phyloP scores from a whole-genome alignment of 2,329 filamentous ascomycete genomes.

The Paraphaeosphaeria minitans region DNA sequence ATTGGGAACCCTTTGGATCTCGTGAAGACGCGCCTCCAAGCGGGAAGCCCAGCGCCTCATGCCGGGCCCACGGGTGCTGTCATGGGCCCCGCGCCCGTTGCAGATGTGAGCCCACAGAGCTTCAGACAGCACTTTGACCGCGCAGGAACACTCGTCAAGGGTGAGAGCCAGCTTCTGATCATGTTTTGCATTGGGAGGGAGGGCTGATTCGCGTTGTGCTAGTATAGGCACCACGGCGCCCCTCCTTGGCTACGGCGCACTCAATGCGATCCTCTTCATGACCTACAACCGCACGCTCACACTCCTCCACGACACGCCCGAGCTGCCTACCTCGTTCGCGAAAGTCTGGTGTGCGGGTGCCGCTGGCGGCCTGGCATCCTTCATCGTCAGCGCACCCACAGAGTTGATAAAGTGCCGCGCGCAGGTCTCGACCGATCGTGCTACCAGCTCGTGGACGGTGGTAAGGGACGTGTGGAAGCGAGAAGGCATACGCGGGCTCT shows the following conservation, averaged over 20 bases:
- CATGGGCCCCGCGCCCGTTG: slow-evolving; percentile 8
- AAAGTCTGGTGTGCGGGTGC: slow-evolving; percentile 82
- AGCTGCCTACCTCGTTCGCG: slow-evolving; percentile 55
- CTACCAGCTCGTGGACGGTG: slow-evolving; percentile 63
- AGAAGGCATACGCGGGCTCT: slow-evolving; percentile 72
- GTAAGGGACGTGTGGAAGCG: slow-evolving; percentile 63
- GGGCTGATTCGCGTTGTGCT: slow-evolving; percentile 16
- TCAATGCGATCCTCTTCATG: slow-evolving; percentile 89
- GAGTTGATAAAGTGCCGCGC: slow-evolving; percentile 90
- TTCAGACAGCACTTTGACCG: slow-evolving; percentile 44
- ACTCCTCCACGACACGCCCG: slow-evolving; percentile 53
- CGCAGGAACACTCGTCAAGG: slow-evolving; percentile 44
- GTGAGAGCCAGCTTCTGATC: slow-evolving; percentile 22
- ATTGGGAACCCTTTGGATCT: slow-evolving; percentile 87
- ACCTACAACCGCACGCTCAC: slow-evolving; percentile 85
- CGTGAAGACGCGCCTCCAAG: slow-evolving; percentile 81
- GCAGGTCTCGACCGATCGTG: slow-evolving; percentile 62
- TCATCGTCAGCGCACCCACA: slow-evolving; percentile 83
- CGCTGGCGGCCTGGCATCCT: slow-evolving; percentile 80
- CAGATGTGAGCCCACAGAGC: slow-evolving; percentile 16
- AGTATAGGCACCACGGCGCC: slow-evolving; percentile 76
- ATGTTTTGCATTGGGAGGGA: too few relatives aligned
- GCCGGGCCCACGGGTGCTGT: background rate
- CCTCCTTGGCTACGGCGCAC: slow-evolving; percentile 84
- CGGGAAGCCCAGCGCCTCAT: slow-evolving; percentile 49